Evolutionary conservation across 1,284 basidiomycete species (phyloP).

Genomic region (Cutaneotrichosporon sp.): DNA sequence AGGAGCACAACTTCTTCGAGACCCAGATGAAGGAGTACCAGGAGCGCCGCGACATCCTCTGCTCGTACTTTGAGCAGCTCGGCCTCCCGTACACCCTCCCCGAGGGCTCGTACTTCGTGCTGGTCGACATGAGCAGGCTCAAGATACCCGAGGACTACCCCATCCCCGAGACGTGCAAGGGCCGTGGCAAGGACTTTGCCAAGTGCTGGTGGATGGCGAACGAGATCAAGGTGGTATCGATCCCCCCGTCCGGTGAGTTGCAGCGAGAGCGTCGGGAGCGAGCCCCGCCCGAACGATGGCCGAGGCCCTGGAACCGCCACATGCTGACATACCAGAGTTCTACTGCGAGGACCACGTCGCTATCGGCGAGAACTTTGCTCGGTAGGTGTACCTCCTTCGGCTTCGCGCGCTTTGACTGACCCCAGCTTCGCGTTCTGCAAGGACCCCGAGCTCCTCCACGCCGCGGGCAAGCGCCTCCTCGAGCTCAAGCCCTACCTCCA

Average conservation of each 20-base stretch:
- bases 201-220: slow-evolving; percentile 89
- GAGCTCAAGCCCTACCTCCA: slow-evolving; percentile 57
- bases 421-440: slow-evolving; percentile 91
- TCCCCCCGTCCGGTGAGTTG: slow-evolving; percentile 78
- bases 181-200: slow-evolving; percentile 85
- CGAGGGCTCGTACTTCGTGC: slow-evolving; percentile 85
- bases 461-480: slow-evolving; percentile 75
- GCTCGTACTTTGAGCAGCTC: slow-evolving; percentile 75
- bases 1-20: slow-evolving; percentile 73
- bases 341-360: slow-evolving; percentile 80
- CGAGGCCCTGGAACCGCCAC: neutral
- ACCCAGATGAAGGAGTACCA: slow-evolving; percentile 76
- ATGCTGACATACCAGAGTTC: slow-evolving; percentile 58
- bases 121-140: slow-evolving; percentile 81
- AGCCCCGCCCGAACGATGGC: neutral
- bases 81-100: slow-evolving; percentile 86
- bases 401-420: neutral
- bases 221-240: slow-evolving; percentile 84
- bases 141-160: slow-evolving; percentile 81
- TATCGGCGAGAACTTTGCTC: slow-evolving; percentile 81
- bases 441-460: slow-evolving; percentile 75
- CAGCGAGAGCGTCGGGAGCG: slow-evolving; percentile 4
- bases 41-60: slow-evolving; percentile 73
- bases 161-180: slow-evolving; percentile 73
- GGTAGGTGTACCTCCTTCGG: slow-evolving; percentile 55